Base-by-base conservation (phyloP, 495 filamentous ascomycete genomes). In the Tuber melanosporum region DNA sequence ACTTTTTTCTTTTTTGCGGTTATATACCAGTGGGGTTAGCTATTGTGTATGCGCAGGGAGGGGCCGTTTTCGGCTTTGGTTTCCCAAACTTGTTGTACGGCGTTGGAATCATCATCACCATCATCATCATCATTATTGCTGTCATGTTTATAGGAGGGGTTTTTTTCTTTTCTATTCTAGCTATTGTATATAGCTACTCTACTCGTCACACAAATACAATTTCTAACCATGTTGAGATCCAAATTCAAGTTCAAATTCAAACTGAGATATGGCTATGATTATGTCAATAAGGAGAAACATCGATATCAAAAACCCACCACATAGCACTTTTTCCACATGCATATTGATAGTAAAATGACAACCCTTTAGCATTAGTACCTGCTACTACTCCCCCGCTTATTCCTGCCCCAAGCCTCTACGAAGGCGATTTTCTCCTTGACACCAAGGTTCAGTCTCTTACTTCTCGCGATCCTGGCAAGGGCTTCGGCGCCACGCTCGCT, bases 361-460 rank as follows among this genome's bases (percentile, higher is more conserved):
- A 43, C 5, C 52, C 9, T 32, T 26, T 14, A 43, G 20, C 44
- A 15, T 15, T 19, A 32, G 17, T 36, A 10, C 8, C 71, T 46
- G 72, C 71, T 81, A 19, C 75, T 81, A 19, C 75, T 80, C 36
- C 72, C 72, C 70, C 52, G 72, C 75, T 70, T 77, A 39, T 82
- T 82, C 73, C 81, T 83, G 44, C 74, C 46, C 91, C 89, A 94
- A 73, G 88, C 88, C 69, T 89, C 85, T 12, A 96, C 88, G 86
- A 98, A 98, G 20, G 88, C 90, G 75, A 87, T 85, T 86, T 99
- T 99, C 62, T 97, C 94, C 81, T 84, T 85, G 76, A 96, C 86
- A 2, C 92, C 92, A 83, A 99, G 83, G 0, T 90, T 93, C 22
- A 99, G 92, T 52, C 96, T 87, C 88, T 95, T 97, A n/a, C 93